Evolutionary conservation across 257 asterid species (phyloP), one percentile per base, ranked within the genome.

Genomic region (Fraxinus anomala): DNA sequence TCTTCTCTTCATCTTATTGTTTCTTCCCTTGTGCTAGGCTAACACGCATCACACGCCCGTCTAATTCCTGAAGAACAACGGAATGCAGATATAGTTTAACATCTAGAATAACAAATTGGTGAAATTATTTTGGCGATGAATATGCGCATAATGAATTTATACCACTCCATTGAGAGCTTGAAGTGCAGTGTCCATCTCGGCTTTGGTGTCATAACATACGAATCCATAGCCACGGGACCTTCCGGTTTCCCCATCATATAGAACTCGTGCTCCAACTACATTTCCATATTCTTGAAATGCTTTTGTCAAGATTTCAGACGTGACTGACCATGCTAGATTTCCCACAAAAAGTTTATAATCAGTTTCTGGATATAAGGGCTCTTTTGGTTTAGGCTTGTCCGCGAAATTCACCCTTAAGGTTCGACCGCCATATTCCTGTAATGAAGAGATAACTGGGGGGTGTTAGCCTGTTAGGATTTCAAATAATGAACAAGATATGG

Each of bases 141-240:
- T 10, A 56, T 13, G 21, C 10, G 26, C 13, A 75, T 0, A 8
- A 10, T 56, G 56, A 70, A 34, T n/a, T 33, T 54, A 68, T 90
- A 93, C 99, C 96, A 84, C 91, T 89, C 93, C 98, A 76, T 95
- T 78, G 59, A 95, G 97, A 54, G 90, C 82, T 79, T 83, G 76
- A 28, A 93, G 88, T 70, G 98, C 99, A 68, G 91, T 73, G 37
- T 95, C 97, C 90, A 91, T 88, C 74, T 92, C 96, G 49, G 72
- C 89, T 80, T 70, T 82, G 0, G 91, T 93, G 26, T 84, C 87
- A 40, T 87, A 92, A 84, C 86, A 77, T 1, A 93, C 97, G 47
- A 95, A 95, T 0, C 99, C 99, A 49, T 95, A 95, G 61, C 98
- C 99, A 56, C 99, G 96, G 7, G 99, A 95, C 66, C 84, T 85